Conservation (phyloP, 1,284 basidiomycete species). For the Tylopilus orsonianus region DNA sequence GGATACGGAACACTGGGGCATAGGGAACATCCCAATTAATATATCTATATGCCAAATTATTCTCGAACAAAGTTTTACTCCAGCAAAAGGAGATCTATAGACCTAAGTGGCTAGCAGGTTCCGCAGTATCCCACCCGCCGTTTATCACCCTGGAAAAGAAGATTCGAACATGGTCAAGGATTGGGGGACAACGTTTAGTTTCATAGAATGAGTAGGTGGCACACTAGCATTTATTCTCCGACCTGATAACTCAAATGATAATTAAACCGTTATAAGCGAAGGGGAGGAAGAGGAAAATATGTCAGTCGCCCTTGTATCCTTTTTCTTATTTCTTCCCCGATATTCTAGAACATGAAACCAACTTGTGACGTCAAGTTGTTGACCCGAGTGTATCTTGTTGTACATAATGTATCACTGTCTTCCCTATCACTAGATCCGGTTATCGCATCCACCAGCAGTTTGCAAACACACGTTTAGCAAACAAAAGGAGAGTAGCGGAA, state of each 20-base stretch:
- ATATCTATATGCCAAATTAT: neutral
- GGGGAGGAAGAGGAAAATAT: neutral
- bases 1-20: neutral
- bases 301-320: too few relatives aligned
- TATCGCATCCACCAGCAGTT: too few relatives aligned
- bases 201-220: neutral
- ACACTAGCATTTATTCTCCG: neutral
- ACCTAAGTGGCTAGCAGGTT: neutral
- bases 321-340: neutral
- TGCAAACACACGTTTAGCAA: too few relatives aligned
- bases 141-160: neutral
- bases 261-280: neutral
- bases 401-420: too few relatives aligned
- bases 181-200: neutral
- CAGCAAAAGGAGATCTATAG: neutral
- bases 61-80: neutral
- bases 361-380: too few relatives aligned
- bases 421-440: too few relatives aligned
- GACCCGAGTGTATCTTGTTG: too few relatives aligned
- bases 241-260: neutral
- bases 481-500: too few relatives aligned
- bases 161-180: neutral
- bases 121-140: neutral
- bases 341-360: neutral
- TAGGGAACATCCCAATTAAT: neutral